phyloP scores from a whole-genome alignment of 2,329 filamentous ascomycete species.

The Setomelanomma holmii region DNA sequence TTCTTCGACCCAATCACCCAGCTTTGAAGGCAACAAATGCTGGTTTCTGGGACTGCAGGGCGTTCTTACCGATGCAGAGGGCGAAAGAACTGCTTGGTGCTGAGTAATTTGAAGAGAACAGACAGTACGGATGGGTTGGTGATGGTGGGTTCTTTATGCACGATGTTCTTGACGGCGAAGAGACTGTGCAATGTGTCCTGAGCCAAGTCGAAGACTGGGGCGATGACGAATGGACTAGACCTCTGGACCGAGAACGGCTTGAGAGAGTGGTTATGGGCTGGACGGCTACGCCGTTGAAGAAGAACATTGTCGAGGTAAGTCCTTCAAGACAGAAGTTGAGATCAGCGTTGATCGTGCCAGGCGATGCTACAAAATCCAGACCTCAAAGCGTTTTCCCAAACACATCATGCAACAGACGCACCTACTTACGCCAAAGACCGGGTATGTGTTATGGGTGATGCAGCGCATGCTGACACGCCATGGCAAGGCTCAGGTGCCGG shows the following conservation, averaged over 20 bases:
- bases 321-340: not conserved
- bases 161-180: constrained; percentile 12
- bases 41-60: constrained; percentile 1
- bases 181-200: constrained; percentile 16
- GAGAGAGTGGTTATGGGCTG: not conserved
- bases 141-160: constrained; percentile 22
- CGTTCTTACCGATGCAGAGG: constrained; percentile 13
- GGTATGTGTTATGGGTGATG: constrained; percentile 59
- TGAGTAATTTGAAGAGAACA: constrained; percentile 1
- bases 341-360: not conserved
- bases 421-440: constrained; percentile 16
- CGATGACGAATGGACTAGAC: not conserved
- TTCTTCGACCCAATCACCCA: constrained; percentile 16
- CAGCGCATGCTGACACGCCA: constrained; percentile 60
- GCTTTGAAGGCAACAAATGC: constrained; percentile 7
- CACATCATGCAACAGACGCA: constrained; percentile 1
- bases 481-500: constrained; percentile 61
- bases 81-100: constrained; percentile 14
- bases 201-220: not conserved
- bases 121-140: constrained; percentile 19
- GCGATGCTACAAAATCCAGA: not conserved
- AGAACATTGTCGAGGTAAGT: not conserved
- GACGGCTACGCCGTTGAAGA: not conserved
- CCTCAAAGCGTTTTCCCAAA: not conserved
- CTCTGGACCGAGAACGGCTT: not conserved